Evolutionary conservation across 2,329 filamentous ascomycete genomes (phyloP), one percentile per base, ranked within the genome.

Genomic region (Neonectria punicea): DNA sequence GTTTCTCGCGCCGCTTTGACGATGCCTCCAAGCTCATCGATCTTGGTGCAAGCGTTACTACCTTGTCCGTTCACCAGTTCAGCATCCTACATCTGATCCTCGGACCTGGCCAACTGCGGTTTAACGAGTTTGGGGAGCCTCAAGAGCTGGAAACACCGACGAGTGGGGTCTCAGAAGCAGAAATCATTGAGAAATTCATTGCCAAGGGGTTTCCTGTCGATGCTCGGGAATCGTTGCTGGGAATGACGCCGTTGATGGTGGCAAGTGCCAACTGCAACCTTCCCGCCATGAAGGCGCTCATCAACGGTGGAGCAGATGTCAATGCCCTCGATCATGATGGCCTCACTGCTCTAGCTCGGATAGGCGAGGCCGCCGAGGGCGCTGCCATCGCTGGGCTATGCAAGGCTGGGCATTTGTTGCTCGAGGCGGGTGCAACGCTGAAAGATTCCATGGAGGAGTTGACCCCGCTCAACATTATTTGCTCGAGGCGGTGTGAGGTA

Each of bases 201-300:
- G 59, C 66, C 53, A 71, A 68, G 50, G 73, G 73, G 7, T 74
- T 74, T 5, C 71, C 74, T 32, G 70, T 74, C 13, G 66, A 74
- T 34, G 67, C 71, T n/a, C 63, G 68, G 18, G 73, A 74, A 56
- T 65, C 68, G 18, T 53, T 74, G 16, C 50, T 74, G 9, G 73
- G 73, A n/a, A 74, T 74, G 73, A 74, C 73, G 6, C 73, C 73
- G 1, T 54, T 74, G 36, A 74, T 74, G 72, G 70, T 74, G 9
- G 73, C 73, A 13, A 74, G 73, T 60, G 66, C 73, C 5, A 73
- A 66, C 60, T 74, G 73, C 54, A 74, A 74, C 46, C 61, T 71
- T 18, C 61, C 64, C 11, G 71, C 73, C 28, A 74, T 74, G 63
- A 67, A 69, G 51, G 70, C 66, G 46, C 65, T 74, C 25, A 59